Percentiles rank a stretch among this genome's conserved stretches.
These are phyloP conservation scores for Vanilla planifolia DNA, from an alignment of 106 monocot species.

Conservation along the genomic window DNA sequence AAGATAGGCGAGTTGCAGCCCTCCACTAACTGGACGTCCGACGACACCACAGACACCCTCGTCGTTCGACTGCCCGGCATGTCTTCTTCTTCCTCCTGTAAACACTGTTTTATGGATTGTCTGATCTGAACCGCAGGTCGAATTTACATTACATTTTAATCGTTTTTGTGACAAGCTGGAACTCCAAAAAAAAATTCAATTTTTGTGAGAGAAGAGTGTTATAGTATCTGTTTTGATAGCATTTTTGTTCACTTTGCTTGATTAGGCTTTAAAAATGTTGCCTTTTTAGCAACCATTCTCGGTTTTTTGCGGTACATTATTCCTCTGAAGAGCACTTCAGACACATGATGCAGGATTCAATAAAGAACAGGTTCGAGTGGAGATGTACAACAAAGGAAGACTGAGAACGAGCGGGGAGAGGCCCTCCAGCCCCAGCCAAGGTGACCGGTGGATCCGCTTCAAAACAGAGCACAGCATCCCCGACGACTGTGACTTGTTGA, in stretches of 20 bases:
- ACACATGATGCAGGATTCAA: slow-evolving; percentile 20
- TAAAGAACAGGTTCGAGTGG: slow-evolving; percentile 21
- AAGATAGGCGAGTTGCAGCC: background rate
- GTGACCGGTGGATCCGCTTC: slow-evolving; percentile 13
- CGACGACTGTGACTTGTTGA: slow-evolving; percentile 4
- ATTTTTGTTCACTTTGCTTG: no score
- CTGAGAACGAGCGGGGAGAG: slow-evolving; percentile 13
- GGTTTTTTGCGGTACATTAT: no score
- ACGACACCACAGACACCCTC: background rate
- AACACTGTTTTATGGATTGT: no score
- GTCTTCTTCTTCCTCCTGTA: background rate
- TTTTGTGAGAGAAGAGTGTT: no score
- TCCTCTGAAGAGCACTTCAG: no score
- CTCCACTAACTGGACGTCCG: background rate
- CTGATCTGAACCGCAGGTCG: no score
- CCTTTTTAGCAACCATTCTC: no score
- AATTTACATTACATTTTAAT: background rate
- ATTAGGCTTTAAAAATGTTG: no score
- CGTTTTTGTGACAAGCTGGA: background rate
- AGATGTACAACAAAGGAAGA: slow-evolving; percentile 7
- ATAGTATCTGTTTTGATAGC: no score
- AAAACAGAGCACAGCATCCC: slow-evolving; percentile 15
- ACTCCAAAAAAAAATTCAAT: no score
- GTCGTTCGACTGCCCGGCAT: background rate
- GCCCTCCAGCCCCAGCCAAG: background rate